These are phyloP conservation scores for Eimeria sp. DNA, from an alignment of 169 alveolate genomes.

Conservation along the genomic window DNA sequence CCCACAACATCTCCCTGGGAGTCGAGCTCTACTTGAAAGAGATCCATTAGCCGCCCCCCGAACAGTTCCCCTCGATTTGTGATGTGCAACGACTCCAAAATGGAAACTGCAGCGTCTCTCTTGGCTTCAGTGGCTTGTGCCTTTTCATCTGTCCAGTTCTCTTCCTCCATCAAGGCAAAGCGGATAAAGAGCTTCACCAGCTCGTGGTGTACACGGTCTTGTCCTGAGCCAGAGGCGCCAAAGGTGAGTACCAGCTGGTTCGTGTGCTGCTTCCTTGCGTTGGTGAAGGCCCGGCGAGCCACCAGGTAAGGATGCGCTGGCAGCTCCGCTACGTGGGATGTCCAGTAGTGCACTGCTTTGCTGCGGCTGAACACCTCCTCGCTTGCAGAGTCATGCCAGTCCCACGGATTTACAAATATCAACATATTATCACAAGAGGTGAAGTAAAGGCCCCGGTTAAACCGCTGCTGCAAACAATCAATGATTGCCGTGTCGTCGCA, in stretches of 20 bases:
- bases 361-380: slow-evolving; percentile 38
- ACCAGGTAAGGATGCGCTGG: slow-evolving; percentile 70
- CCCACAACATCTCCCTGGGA: slow-evolving; percentile 43
- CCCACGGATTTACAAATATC: slow-evolving; percentile 71
- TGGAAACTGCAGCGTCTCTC: slow-evolving; percentile 58
- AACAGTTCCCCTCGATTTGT: slow-evolving; percentile 4
- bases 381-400: slow-evolving; percentile 4
- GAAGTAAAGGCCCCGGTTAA: slow-evolving; percentile 16
- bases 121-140: slow-evolving; percentile 29
- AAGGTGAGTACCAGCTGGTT: slow-evolving; percentile 78
- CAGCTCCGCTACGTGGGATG: slow-evolving; percentile 43
- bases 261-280: slow-evolving; percentile 41
- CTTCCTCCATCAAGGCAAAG: slow-evolving; percentile 21
- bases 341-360: slow-evolving; percentile 57
- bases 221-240: slow-evolving; percentile 46
- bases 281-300: slow-evolving; percentile 63
- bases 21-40: slow-evolving; percentile 61
- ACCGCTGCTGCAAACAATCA: slow-evolving; percentile 70
- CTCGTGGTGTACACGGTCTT: slow-evolving; percentile 61
- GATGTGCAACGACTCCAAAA: slow-evolving; percentile 42
- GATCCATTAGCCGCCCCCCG: slow-evolving; percentile 58
- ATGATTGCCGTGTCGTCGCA: slow-evolving; percentile 66
- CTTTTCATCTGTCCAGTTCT: slow-evolving; percentile 40
- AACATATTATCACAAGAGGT: slow-evolving; percentile 71
- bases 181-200: slow-evolving; percentile 52